These are phyloP conservation scores for Trichoderma orchidacearum DNA, from an alignment of 495 filamentous ascomycete genomes.

Conservation along the genomic window DNA sequence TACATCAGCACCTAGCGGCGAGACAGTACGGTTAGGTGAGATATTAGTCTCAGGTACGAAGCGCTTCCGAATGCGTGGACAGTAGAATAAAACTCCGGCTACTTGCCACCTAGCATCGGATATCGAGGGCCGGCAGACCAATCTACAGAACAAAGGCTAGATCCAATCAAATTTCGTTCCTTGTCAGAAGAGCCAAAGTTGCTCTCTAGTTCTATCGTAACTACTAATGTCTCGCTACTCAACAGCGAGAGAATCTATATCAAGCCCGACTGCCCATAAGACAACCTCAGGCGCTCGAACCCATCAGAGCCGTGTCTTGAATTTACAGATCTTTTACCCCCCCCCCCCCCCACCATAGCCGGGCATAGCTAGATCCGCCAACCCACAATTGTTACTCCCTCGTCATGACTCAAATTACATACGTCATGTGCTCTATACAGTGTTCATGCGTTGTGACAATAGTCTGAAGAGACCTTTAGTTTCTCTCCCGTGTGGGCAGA, in stretches of 20 bases:
- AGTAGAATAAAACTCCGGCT: too few relatives aligned
- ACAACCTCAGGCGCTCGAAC: not conserved
- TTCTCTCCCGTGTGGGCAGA: constrained; percentile 14
- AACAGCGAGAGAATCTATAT: not conserved
- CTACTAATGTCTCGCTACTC: not conserved
- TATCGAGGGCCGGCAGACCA: too few relatives aligned
- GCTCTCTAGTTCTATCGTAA: not conserved
- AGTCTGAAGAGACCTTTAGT: constrained; percentile 1
- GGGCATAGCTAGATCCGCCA: not conserved
- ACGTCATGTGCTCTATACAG: constrained; percentile 3
- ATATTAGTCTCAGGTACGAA: too few relatives aligned
- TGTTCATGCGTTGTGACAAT: not conserved
- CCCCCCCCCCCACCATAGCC: not conserved
- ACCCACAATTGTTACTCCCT: not conserved
- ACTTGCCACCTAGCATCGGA: too few relatives aligned
- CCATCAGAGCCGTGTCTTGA: not conserved
- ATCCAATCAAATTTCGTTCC: not conserved
- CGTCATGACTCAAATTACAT: not conserved
- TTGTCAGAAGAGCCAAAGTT: not conserved
- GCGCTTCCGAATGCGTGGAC: too few relatives aligned
- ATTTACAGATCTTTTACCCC: not conserved
- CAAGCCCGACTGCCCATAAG: not conserved
- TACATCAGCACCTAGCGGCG: too few relatives aligned
- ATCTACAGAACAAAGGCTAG: too few relatives aligned
- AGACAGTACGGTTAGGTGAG: too few relatives aligned